A percentile compares a stretch with the other conserved stretches of the same genome.
Conservation (phyloP, 2,329 filamentous ascomycete species). For the Aspergillus alliaceus region DNA sequence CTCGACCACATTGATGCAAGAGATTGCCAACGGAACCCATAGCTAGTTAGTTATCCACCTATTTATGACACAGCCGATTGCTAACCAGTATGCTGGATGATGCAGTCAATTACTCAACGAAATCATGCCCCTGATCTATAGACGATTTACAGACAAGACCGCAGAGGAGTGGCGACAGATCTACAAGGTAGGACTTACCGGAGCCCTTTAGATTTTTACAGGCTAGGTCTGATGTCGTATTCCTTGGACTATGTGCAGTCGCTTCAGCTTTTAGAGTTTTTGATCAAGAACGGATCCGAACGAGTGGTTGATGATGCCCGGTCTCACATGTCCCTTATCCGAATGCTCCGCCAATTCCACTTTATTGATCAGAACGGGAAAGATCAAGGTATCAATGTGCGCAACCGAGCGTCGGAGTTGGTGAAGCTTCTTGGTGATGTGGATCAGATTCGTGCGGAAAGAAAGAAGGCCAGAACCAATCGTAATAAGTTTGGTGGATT, state of each 20-base stretch:
- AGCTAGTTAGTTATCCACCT: constrained; percentile 73
- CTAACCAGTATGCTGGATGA: constrained; percentile 12
- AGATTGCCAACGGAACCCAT: constrained; percentile 96
- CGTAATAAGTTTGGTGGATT: constrained; percentile 95
- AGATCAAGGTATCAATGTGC: constrained; percentile 96
- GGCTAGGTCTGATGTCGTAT: background rate
- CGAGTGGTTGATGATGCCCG: constrained; percentile 95
- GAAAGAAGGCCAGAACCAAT: constrained; percentile 86
- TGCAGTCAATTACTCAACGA: constrained; percentile 90
- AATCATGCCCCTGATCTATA: constrained; percentile 99
- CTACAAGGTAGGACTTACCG: constrained; percentile 72
- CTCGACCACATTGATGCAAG: constrained; percentile 84
- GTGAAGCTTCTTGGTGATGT: constrained; percentile 85
- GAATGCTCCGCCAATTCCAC: constrained; percentile 98
- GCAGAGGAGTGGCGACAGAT: constrained; percentile 99
- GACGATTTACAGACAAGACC: constrained; percentile 95
- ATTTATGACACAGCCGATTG: constrained; percentile 6
- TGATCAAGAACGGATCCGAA: constrained; percentile 97
- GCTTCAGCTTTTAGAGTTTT: constrained; percentile 91
- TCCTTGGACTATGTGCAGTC: constrained; percentile 44
- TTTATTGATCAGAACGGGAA: constrained; percentile 96
- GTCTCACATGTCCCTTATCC: constrained; percentile 89
- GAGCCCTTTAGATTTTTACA: background rate
- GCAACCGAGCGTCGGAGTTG: constrained; percentile 93
- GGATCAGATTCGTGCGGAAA: constrained; percentile 55